phyloP scores from a whole-genome alignment of 352 stramenopile genomes.

The Pythium aquatile region DNA sequence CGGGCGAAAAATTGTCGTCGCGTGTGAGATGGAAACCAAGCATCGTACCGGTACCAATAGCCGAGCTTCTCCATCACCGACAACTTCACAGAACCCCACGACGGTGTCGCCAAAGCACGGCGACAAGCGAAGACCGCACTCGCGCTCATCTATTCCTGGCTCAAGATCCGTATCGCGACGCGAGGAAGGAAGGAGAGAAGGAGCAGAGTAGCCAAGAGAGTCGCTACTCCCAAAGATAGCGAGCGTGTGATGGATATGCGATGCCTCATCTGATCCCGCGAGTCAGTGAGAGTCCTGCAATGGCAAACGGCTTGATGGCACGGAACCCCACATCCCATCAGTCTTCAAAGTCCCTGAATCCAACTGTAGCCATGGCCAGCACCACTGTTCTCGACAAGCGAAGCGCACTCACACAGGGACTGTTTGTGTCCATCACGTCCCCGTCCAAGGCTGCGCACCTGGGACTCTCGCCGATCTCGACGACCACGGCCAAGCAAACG shows the following conservation, averaged over 20 bases:
- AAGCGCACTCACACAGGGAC: background rate
- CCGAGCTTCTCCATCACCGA: background rate
- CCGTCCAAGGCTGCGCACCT: slow-evolving; percentile 5
- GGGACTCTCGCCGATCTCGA: slow-evolving; percentile 15
- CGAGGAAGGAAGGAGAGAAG: slow-evolving; percentile 9
- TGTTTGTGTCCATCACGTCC: slow-evolving; percentile 14
- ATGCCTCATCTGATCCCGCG: slow-evolving; percentile 9
- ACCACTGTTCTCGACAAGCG: slow-evolving; percentile 7
- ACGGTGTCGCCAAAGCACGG: background rate
- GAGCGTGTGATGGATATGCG: background rate
- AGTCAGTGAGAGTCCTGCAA: background rate
- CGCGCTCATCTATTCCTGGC: background rate
- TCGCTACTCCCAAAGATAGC: slow-evolving; percentile 12
- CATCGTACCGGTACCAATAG: background rate
- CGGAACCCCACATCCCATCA: background rate
- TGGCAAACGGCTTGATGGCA: background rate
- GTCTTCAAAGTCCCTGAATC: background rate
- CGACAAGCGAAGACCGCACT: background rate
- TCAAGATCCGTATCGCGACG: slow-evolving; percentile 2
- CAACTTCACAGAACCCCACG: slow-evolving; percentile 1
- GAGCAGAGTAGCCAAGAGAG: background rate
- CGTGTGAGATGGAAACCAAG: slow-evolving; percentile 18
- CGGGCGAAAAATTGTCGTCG: slow-evolving; percentile 25
- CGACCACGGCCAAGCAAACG: slow-evolving; percentile 10
- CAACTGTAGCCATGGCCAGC: slow-evolving; percentile 8